phyloP scores from a whole-genome alignment of 2,329 filamentous ascomycete genomes.

The Harringtonia lauricola region DNA sequence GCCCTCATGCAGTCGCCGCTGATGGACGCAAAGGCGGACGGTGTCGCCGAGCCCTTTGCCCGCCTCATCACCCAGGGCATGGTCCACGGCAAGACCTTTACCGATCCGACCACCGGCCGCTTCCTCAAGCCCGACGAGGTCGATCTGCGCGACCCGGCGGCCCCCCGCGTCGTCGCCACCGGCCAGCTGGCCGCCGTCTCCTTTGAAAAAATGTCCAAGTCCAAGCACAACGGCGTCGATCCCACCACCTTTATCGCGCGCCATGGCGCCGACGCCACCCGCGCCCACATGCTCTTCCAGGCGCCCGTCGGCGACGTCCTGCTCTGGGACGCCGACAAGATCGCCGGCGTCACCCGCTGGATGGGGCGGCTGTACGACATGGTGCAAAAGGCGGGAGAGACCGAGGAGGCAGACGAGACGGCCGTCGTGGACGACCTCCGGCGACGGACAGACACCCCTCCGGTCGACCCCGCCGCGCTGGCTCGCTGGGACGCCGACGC shows the following conservation, averaged over 20 bases:
- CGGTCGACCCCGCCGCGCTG: slow-evolving; percentile 19
- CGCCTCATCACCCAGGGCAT: slow-evolving; percentile 82
- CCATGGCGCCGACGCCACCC: slow-evolving; percentile 73
- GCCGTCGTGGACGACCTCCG: slow-evolving; percentile 1
- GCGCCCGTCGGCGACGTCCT: slow-evolving; percentile 75
- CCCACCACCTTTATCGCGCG: slow-evolving; percentile 59
- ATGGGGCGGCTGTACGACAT: slow-evolving; percentile 55
- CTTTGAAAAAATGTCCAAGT: slow-evolving; percentile 93
- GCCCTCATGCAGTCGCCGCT: slow-evolving; percentile 53
- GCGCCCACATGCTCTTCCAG: slow-evolving; percentile 82
- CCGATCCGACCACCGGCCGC: slow-evolving; percentile 60
- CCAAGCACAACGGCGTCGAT: slow-evolving; percentile 85
- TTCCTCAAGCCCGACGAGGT: slow-evolving; percentile 72
- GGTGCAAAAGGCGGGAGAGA: slow-evolving; percentile 22
- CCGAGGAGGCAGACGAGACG: neutral
- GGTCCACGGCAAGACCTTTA: slow-evolving; percentile 81
- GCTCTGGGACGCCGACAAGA: slow-evolving; percentile 80
- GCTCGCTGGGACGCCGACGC: slow-evolving; percentile 34
- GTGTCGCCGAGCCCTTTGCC: slow-evolving; percentile 61
- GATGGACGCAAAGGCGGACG: slow-evolving; percentile 14
- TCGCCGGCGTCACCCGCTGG: slow-evolving; percentile 74
- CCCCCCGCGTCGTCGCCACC: slow-evolving; percentile 51
- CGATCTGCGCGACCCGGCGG: slow-evolving; percentile 43
- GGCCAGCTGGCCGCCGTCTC: slow-evolving; percentile 48
- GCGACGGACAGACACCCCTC: neutral